Conservation (phyloP, 2,329 filamentous ascomycete species). For the Macrophomina pseudophaseolina region DNA sequence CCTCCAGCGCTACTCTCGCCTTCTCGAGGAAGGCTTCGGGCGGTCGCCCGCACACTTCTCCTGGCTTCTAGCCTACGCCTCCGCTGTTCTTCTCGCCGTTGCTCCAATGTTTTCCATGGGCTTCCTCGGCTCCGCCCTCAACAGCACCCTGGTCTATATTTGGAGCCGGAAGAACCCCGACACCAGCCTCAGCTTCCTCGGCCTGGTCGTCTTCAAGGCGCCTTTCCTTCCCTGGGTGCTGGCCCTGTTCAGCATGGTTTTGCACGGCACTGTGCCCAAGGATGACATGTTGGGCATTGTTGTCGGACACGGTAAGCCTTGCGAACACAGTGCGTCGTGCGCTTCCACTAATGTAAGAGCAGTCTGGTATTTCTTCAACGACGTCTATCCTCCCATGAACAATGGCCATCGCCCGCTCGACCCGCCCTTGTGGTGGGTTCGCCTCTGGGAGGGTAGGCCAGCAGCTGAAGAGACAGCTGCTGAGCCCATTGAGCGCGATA, state of each 20-base stretch:
- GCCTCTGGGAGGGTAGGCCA: conserved; percentile 69
- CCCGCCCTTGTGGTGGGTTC: conserved; percentile 87
- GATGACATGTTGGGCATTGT: conserved; percentile 96
- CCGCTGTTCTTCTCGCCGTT: conserved; percentile 75
- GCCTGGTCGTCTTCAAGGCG: conserved; percentile 87
- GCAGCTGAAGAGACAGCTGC: conserved; percentile 18
- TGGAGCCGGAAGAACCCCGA: conserved; percentile 96
- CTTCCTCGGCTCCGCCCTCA: conserved; percentile 91
- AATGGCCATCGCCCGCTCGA: conserved; percentile 84
- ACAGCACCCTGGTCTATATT: conserved; percentile 94
- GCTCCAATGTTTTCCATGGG: conserved; percentile 89
- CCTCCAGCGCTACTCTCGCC: conserved; percentile 91
- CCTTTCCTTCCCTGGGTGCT: conserved; percentile 96
- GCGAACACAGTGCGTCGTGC: conserved; percentile 23
- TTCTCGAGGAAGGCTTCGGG: conserved; percentile 93
- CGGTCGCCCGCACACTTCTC: conserved; percentile 91
- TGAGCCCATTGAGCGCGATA: conserved; percentile 21
- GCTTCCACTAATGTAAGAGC: background rate
- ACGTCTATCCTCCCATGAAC: conserved; percentile 93
- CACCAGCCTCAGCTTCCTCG: conserved; percentile 83
- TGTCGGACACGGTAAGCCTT: conserved; percentile 73
- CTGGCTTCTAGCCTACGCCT: conserved; percentile 89
- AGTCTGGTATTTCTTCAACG: conserved; percentile 97
- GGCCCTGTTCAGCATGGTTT: conserved; percentile 88
- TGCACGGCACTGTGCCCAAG: conserved; percentile 88